Conservation (phyloP, 2,329 filamentous ascomycete genomes). For the Fusarium chaquense region DNA sequence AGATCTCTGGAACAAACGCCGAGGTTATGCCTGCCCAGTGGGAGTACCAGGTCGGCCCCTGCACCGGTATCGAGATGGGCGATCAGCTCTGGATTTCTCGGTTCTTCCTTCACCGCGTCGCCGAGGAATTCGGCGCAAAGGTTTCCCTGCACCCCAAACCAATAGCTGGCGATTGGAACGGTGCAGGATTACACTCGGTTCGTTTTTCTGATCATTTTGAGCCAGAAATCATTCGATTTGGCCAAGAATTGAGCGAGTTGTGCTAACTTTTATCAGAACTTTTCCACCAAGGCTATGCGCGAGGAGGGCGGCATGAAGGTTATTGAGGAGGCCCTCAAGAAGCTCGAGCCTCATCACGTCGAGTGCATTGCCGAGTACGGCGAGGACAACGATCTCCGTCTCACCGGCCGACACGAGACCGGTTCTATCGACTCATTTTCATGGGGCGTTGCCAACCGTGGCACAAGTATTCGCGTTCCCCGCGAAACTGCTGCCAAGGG, state of each 20-base stretch:
- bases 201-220: background rate
- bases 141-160: conserved; percentile 97
- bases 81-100: conserved; percentile 93
- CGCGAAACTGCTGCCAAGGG: conserved; percentile 86
- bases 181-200: conserved; percentile 80
- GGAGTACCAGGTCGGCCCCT: conserved; percentile 98
- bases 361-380: conserved; percentile 95
- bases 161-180: conserved; percentile 93
- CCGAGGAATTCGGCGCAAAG: conserved; percentile 96
- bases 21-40: conserved; percentile 99
- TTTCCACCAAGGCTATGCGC: conserved; percentile 90
- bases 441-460: conserved; percentile 93
- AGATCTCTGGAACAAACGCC: conserved; percentile 98
- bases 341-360: conserved; percentile 79
- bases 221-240: background rate
- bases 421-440: conserved; percentile 93
- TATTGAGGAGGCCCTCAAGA: conserved; percentile 89
- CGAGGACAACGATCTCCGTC: conserved; percentile 93
- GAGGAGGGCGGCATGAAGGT: conserved; percentile 93
- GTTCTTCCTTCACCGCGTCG: conserved; percentile 87
- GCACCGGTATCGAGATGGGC: conserved; percentile 88
- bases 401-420: conserved; percentile 95
- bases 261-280: conserved; percentile 69
- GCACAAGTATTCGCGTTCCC: conserved; percentile 92
- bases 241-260: background rate